Evolutionary conservation across 2,329 filamentous ascomycete genomes (phyloP).

Genomic region (Aaosphaeria pasadenensis): DNA sequence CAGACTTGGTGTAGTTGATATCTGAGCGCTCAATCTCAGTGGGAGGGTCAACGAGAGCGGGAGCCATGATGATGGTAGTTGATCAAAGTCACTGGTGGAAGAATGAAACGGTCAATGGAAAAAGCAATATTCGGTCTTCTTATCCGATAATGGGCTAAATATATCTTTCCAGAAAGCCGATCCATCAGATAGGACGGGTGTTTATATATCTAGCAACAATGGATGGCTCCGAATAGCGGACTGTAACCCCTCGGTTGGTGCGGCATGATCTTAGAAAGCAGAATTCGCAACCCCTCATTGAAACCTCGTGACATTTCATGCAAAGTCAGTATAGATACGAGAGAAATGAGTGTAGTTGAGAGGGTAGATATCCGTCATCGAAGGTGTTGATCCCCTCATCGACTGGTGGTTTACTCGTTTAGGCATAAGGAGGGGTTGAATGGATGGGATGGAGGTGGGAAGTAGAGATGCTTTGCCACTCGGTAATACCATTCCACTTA

Average conservation of each 20-base stretch:
- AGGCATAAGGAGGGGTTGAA: not conserved
- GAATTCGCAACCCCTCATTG: conserved; percentile 6
- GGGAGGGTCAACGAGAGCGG: conserved; percentile 39
- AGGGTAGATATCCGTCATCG: not conserved
- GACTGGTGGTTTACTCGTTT: not conserved
- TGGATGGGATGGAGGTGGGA: too few species aligned
- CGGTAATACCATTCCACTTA: not conserved
- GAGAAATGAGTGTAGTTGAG: too few species aligned
- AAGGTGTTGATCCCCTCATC: conserved; percentile 1
- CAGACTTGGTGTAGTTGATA: conserved; percentile 25
- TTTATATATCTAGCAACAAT: conserved; percentile 2
- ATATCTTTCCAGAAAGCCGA: too few species aligned
- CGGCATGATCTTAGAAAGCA: conserved; percentile 5
- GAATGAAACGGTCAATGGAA: too few species aligned
- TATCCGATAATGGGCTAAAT: too few species aligned
- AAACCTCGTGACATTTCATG: not conserved
- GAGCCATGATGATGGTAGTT: conserved; percentile 37
- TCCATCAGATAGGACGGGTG: not conserved
- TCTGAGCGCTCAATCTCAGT: conserved; percentile 10
- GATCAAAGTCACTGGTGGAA: too few species aligned
- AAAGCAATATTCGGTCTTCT: too few species aligned
- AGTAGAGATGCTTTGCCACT: conserved; percentile 3
- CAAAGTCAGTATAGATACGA: not conserved
- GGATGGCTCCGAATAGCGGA: conserved; percentile 1
- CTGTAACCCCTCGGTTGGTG: conserved; percentile 1